These are phyloP conservation scores for Bromus sterilis DNA, from an alignment of 176 grass and related monocot species.

Conservation along the genomic window DNA sequence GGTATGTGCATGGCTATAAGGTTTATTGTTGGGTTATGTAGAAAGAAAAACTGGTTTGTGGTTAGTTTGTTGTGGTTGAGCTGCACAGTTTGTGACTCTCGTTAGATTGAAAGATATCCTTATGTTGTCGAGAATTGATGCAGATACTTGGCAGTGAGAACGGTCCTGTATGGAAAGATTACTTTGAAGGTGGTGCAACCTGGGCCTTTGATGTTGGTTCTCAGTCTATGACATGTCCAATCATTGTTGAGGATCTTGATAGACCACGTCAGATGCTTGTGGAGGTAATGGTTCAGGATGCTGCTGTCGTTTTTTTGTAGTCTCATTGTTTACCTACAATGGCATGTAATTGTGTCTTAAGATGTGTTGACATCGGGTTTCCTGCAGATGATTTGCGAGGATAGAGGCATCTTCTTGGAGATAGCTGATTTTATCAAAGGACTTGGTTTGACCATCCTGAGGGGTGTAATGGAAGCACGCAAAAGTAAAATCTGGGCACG, in stretches of 20 bases:
- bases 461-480: conserved; percentile 67
- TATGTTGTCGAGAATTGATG: neutral
- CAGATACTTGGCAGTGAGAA: conserved; percentile 58
- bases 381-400: conserved; percentile 72
- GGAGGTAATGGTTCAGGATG: conserved; percentile 38
- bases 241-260: conserved; percentile 78
- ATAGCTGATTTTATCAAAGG: conserved; percentile 81
- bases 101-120: neutral
- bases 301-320: neutral
- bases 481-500: conserved; percentile 84
- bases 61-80: neutral
- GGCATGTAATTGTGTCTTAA: neutral
- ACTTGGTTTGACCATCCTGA: conserved; percentile 80
- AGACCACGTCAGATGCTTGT: conserved; percentile 76
- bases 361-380: conserved; percentile 7
- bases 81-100: neutral
- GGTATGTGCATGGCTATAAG: conserved; percentile 27
- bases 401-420: conserved; percentile 78
- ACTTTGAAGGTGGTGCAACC: conserved; percentile 75
- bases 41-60: neutral
- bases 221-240: conserved; percentile 72
- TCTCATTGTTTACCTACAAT: neutral
- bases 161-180: conserved; percentile 69
- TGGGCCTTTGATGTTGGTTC: conserved; percentile 87
- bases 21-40: neutral